These are phyloP conservation scores for Podospora appendiculata DNA, from an alignment of 495 filamentous ascomycete genomes.

Conservation along the genomic window DNA sequence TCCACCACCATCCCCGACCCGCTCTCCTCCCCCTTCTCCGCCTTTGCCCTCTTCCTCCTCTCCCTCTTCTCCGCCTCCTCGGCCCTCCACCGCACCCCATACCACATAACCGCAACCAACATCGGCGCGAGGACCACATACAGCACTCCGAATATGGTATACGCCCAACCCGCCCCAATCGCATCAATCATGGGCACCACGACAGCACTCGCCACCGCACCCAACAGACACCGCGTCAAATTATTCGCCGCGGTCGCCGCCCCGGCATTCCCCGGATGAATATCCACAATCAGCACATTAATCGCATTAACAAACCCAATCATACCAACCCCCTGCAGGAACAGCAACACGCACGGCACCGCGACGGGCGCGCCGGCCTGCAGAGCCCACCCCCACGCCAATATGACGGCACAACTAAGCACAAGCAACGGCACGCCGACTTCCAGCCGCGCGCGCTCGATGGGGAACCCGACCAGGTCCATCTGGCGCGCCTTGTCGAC, in stretches of 20 bases:
- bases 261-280: conserved; percentile 52
- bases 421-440: conserved; percentile 43
- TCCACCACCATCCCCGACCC: too few relatives aligned
- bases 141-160: conserved; percentile 54
- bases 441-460: conserved; percentile 57
- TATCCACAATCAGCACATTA: conserved; percentile 55
- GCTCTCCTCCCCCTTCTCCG: background rate
- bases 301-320: conserved; percentile 42
- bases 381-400: conserved; percentile 54
- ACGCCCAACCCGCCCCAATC: conserved; percentile 64
- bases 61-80: conserved; percentile 12
- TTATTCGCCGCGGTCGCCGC: conserved; percentile 68
- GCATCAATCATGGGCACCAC: conserved; percentile 58
- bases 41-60: conserved; percentile 5
- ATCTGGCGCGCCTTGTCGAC: conserved; percentile 37
- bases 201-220: conserved; percentile 57
- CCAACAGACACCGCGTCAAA: conserved; percentile 57
- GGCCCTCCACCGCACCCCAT: conserved; percentile 32
- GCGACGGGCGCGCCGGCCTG: conserved; percentile 25
- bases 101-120: conserved; percentile 34
- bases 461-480: conserved; percentile 50
- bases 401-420: conserved; percentile 27
- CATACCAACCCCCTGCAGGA: conserved; percentile 42
- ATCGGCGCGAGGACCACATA: conserved; percentile 47
- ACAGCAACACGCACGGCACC: conserved; percentile 46